phyloP scores from a whole-genome alignment of 2,329 filamentous ascomycete species.

The Aspergillus oerlinghausenensis region DNA sequence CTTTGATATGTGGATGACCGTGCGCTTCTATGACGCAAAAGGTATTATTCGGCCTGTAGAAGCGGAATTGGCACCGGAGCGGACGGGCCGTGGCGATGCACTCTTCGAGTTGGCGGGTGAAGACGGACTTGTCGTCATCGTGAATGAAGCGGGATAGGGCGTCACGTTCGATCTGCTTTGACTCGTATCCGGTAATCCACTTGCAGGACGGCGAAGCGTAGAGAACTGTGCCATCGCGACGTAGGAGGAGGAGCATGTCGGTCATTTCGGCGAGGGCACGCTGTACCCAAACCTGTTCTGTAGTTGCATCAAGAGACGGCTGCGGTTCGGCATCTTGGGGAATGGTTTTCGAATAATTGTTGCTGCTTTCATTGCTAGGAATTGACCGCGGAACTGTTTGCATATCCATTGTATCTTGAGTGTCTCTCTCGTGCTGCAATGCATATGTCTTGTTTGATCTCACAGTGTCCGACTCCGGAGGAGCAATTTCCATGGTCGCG shows the following conservation, averaged over 20 bases:
- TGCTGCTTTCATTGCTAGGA: conserved; percentile 6
- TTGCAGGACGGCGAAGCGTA: conserved; percentile 80
- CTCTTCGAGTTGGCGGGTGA: conserved; percentile 83
- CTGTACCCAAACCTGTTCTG: conserved; percentile 75
- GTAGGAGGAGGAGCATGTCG: conserved; percentile 83
- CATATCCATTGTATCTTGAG: conserved; percentile 7
- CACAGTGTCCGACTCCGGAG: not conserved
- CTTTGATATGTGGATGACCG: conserved; percentile 82
- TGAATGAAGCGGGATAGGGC: conserved; percentile 82
- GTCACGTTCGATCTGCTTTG: conserved; percentile 65
- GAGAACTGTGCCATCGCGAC: conserved; percentile 74
- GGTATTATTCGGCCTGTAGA: conserved; percentile 67
- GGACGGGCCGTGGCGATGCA: conserved; percentile 76
- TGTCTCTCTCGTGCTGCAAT: conserved; percentile 7
- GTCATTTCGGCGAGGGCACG: conserved; percentile 84
- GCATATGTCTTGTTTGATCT: not conserved
- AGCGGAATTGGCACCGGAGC: conserved; percentile 80
- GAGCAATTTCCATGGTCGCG: not conserved
- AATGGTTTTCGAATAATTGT: not conserved
- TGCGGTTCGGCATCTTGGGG: conserved; percentile 9
- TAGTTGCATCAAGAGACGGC: conserved; percentile 53
- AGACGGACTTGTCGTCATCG: conserved; percentile 75
- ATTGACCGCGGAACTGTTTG: conserved; percentile 11
- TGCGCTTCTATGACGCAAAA: conserved; percentile 86
- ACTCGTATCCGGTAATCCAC: conserved; percentile 68